phyloP scores from a whole-genome alignment of 139 green algal species.

The Micromonas pusilla region DNA sequence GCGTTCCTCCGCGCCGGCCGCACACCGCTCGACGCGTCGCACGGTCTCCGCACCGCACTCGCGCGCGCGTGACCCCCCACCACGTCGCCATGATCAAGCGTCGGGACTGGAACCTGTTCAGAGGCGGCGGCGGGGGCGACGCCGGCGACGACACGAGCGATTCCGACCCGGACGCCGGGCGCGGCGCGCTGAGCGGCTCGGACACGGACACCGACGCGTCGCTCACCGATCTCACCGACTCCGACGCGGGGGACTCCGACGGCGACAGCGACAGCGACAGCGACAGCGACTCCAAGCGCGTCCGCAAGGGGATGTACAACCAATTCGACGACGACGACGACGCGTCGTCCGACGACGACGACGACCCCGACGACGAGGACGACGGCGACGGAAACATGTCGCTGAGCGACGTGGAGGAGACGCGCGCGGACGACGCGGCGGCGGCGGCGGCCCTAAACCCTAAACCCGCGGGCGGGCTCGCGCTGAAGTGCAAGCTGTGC shows the following conservation, averaged over 20 bases:
- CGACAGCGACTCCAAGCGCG: neutral
- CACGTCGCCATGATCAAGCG: neutral
- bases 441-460: no score
- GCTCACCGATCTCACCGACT: no score
- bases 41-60: no score
- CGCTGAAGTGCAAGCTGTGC: neutral
- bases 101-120: constrained; percentile 8
- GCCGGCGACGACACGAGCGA: neutral
- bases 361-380: neutral
- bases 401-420: neutral
- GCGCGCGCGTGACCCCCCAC: neutral
- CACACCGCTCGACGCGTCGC: no score
- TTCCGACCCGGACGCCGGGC: neutral
- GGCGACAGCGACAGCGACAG: constrained; percentile 6
- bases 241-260: neutral
- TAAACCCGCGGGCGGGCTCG: neutral
- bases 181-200: no score
- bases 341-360: neutral
- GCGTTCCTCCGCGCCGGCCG: no score
- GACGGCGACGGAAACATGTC: neutral
- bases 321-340: neutral
- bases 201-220: no score
- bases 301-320: neutral
- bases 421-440: neutral
- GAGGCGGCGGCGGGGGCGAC: neutral